A percentile compares a stretch with the other conserved stretches of the same genome.
These are phyloP conservation scores for Ilex asprella DNA, from an alignment of 257 asterid species.

Conservation along the genomic window DNA sequence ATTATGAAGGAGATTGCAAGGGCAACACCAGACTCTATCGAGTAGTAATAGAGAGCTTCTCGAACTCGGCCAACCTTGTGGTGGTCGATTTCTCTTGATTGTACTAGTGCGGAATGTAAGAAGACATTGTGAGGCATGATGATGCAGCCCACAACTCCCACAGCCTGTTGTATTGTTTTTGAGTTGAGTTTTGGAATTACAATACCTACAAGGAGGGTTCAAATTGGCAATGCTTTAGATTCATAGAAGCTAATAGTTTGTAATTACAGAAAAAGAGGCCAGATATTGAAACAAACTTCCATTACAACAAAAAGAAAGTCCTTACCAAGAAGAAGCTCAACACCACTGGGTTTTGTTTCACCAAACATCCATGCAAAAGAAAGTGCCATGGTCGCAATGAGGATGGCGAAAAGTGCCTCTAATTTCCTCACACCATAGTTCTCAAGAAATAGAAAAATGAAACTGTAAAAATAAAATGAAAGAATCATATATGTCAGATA, in stretches of 20 bases:
- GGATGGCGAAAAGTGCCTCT: constrained; percentile 76
- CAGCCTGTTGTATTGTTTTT: constrained; percentile 65
- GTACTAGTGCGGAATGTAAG: constrained; percentile 76
- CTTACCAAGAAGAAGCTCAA: constrained; percentile 62
- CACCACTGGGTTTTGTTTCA: constrained; percentile 63
- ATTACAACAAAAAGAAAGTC: background rate
- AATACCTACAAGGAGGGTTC: constrained; percentile 32
- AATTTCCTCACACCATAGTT: constrained; percentile 78
- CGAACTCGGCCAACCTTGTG: constrained; percentile 50
- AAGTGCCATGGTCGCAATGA: constrained; percentile 64
- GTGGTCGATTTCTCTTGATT: constrained; percentile 59
- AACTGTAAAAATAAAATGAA: constrained; percentile 39
- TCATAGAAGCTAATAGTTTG: too few relatives aligned
- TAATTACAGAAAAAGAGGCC: too few relatives aligned
- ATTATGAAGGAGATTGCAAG: constrained; percentile 58
- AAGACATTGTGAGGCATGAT: constrained; percentile 87
- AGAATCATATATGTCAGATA: constrained; percentile 11
- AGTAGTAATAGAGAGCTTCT: constrained; percentile 69
- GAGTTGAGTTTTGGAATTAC: constrained; percentile 72
- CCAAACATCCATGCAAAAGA: constrained; percentile 88
- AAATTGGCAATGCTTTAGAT: too few relatives aligned
- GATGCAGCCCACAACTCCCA: constrained; percentile 79
- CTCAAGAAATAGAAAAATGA: constrained; percentile 68
- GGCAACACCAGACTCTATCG: constrained; percentile 66
- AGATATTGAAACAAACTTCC: too few relatives aligned